phyloP scores from a whole-genome alignment of 306 rosid genomes.

The Adenanthera pavonina region DNA sequence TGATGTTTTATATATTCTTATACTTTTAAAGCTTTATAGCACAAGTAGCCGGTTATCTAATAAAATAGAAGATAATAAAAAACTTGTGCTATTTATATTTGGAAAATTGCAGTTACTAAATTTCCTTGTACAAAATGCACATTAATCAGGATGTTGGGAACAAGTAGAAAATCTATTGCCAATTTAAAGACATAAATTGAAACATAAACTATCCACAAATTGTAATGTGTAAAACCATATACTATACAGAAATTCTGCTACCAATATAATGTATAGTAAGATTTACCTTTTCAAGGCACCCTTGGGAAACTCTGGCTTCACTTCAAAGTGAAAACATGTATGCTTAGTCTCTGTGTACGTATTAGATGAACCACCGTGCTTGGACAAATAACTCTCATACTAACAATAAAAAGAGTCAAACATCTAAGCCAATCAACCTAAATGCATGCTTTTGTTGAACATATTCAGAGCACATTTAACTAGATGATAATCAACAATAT shows the following conservation, averaged over 20 bases:
- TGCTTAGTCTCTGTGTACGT: slow-evolving; percentile 87
- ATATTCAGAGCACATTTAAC: not conserved
- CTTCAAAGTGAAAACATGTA: slow-evolving; percentile 96
- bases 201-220: slow-evolving; percentile 31
- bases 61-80: too few species aligned
- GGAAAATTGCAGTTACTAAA: too few species aligned
- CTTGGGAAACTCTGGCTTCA: slow-evolving; percentile 37
- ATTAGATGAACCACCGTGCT: slow-evolving; percentile 95
- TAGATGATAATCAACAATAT: too few species aligned
- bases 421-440: slow-evolving; percentile 38
- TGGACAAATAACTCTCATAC: slow-evolving; percentile 97
- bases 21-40: slow-evolving; percentile 15
- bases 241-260: slow-evolving; percentile 25
- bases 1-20: slow-evolving; percentile 17
- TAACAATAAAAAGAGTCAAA: slow-evolving; percentile 60
- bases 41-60: not conserved
- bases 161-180: too few species aligned
- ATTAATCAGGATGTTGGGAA: too few species aligned
- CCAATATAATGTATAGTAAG: not conserved
- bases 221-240: slow-evolving; percentile 26
- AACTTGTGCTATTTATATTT: too few species aligned
- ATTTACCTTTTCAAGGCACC: too few species aligned
- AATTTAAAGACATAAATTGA: slow-evolving; percentile 15
- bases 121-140: too few species aligned
- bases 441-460: slow-evolving; percentile 20